These are phyloP conservation scores for Trichoderma erinaceum DNA, from an alignment of 495 filamentous ascomycete genomes.

Conservation along the genomic window DNA sequence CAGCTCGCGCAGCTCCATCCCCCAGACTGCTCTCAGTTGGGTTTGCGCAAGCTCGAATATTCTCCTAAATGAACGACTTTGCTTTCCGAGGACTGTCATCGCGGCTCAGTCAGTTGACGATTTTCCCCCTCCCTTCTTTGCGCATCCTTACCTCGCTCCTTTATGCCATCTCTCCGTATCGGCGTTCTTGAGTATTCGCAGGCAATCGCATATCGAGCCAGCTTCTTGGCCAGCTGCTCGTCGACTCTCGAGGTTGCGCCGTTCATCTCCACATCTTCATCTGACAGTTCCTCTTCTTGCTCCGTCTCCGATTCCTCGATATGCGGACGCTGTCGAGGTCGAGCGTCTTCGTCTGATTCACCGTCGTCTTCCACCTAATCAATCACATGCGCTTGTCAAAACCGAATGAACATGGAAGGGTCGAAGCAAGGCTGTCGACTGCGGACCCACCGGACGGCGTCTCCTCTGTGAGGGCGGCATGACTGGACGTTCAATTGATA, in stretches of 20 bases:
- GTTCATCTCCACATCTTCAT: constrained; percentile 36
- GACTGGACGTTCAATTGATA: not conserved
- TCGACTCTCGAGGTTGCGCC: constrained; percentile 29
- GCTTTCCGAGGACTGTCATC: constrained; percentile 42
- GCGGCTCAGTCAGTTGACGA: constrained; percentile 17
- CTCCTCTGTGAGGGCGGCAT: constrained; percentile 26
- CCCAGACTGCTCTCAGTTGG: constrained; percentile 60
- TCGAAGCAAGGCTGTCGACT: not conserved
- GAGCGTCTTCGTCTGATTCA: constrained; percentile 24
- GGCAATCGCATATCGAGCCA: constrained; percentile 82
- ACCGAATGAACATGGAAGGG: constrained; percentile 2
- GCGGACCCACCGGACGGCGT: constrained; percentile 17
- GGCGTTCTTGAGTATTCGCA: constrained; percentile 79
- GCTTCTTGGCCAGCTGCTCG: constrained; percentile 74
- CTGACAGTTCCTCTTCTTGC: constrained; percentile 22
- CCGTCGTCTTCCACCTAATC: constrained; percentile 18
- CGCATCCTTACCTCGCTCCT: constrained; percentile 52
- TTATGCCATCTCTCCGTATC: constrained; percentile 73
- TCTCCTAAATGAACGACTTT: constrained; percentile 57
- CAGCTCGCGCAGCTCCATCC: constrained; percentile 81
- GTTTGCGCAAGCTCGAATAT: constrained; percentile 65
- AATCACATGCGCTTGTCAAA: constrained; percentile 1
- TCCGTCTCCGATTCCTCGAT: constrained; percentile 18
- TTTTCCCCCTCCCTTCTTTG: not conserved
- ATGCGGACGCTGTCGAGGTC: constrained; percentile 14